phyloP scores from a whole-genome alignment of 2,329 filamentous ascomycete genomes.

The Colletotrichum salicis region DNA sequence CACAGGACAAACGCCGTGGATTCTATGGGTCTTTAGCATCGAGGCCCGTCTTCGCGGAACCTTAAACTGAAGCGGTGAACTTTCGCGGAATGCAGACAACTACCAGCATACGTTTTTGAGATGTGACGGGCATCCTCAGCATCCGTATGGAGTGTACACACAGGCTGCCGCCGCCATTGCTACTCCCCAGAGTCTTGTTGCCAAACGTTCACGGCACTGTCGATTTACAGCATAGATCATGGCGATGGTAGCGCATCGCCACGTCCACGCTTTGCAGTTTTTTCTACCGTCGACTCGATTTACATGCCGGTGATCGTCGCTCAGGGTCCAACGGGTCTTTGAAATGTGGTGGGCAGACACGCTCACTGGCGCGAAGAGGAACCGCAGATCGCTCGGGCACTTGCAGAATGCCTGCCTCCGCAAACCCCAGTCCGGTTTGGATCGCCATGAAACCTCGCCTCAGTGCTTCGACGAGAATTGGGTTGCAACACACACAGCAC shows the following conservation, averaged over 20 bases:
- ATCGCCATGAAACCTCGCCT: slow-evolving; percentile 24
- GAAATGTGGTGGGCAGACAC: slow-evolving; percentile 12
- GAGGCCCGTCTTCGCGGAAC: neutral
- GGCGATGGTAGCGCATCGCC: neutral
- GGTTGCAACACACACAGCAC: neutral
- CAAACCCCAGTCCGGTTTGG: slow-evolving; percentile 22
- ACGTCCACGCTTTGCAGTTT: neutral
- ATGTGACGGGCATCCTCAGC: neutral
- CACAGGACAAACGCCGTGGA: neutral
- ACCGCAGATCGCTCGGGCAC: slow-evolving; percentile 27
- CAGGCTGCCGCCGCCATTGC: too few species aligned
- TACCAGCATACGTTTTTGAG: neutral
- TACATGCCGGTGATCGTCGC: slow-evolving; percentile 24
- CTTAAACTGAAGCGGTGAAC: slow-evolving; percentile 10
- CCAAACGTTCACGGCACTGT: neutral
- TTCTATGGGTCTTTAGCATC: neutral
- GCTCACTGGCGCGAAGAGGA: slow-evolving; percentile 5
- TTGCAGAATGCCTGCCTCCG: slow-evolving; percentile 32
- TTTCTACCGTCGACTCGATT: neutral
- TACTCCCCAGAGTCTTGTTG: too few species aligned
- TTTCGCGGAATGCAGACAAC: neutral
- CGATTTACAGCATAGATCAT: neutral
- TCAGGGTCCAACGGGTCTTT: slow-evolving; percentile 27
- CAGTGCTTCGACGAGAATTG: slow-evolving; percentile 20
- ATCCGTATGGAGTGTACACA: too few species aligned